Evolutionary conservation across 2,329 filamentous ascomycete species (phyloP).

Genomic region (Aphanoascus verrucosus): DNA sequence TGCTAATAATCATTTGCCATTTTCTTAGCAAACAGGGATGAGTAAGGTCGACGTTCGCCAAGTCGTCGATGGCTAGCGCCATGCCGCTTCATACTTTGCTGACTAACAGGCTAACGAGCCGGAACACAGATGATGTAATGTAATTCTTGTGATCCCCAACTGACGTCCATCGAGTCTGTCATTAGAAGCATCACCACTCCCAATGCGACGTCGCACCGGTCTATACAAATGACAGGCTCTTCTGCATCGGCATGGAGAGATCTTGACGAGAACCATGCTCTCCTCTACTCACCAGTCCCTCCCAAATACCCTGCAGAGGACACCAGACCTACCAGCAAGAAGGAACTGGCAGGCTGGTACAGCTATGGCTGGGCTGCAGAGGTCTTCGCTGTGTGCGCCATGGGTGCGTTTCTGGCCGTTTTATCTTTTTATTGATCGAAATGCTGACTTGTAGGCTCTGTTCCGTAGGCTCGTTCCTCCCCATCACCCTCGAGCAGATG

Average conservation of each 20-base stretch:
- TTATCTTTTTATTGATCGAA: not conserved
- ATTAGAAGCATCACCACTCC: not conserved
- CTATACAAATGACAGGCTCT: constrained; percentile 2
- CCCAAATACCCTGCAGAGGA: constrained; percentile 48
- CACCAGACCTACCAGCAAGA: constrained; percentile 71
- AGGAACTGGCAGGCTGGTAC: constrained; percentile 90
- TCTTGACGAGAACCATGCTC: constrained; percentile 6
- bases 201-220: not conserved
- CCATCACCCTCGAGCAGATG: constrained; percentile 86
- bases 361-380: constrained; percentile 93
- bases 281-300: not conserved
- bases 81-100: not conserved
- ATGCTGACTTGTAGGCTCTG: not conserved
- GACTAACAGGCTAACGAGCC: too few species aligned
- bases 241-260: constrained; percentile 2
- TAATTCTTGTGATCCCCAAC: not conserved
- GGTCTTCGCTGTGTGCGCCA: constrained; percentile 86
- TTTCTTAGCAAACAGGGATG: not conserved
- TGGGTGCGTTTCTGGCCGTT: constrained; percentile 40
- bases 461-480: constrained; percentile 72
- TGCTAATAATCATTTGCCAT: not conserved
- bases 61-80: not conserved
- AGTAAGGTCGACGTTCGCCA: not conserved
- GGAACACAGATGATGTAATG: not conserved
- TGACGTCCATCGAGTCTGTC: not conserved